phyloP scores from a whole-genome alignment of 495 filamentous ascomycete genomes.

The Aspergillus funiculosus region DNA sequence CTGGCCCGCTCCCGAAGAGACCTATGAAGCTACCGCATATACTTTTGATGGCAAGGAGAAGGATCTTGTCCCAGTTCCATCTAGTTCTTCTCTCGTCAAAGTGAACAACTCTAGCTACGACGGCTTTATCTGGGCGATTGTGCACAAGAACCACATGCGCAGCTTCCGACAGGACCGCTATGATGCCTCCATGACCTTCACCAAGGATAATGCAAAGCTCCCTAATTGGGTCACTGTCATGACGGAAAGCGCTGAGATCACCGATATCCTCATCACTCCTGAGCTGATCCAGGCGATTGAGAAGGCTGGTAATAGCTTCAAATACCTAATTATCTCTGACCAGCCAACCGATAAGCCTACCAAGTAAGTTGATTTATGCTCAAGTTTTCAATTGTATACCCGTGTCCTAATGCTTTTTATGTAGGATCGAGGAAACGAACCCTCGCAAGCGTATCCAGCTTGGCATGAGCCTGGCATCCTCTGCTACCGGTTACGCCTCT shows the following conservation, averaged over 20 bases:
- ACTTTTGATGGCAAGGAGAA: constrained; percentile 89
- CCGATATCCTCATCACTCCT: constrained; percentile 75
- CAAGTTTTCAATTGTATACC: too few species aligned
- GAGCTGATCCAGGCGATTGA: constrained; percentile 78
- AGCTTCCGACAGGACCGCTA: constrained; percentile 85
- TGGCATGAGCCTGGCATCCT: constrained; percentile 62
- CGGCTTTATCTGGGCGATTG: constrained; percentile 88
- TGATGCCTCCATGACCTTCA: constrained; percentile 85
- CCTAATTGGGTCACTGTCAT: constrained; percentile 92
- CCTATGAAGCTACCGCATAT: constrained; percentile 67
- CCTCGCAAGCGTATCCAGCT: constrained; percentile 85
- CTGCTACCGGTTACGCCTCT: constrained; percentile 50
- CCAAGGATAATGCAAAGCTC: constrained; percentile 83
- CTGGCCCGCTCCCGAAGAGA: constrained; percentile 60
- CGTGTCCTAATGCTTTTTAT: not conserved
- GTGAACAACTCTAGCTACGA: constrained; percentile 75
- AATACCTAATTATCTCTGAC: constrained; percentile 85
- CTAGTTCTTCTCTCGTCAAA: constrained; percentile 37
- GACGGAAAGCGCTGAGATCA: constrained; percentile 93
- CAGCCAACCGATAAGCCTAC: constrained; percentile 85
- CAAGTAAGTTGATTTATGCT: constrained; percentile 71
- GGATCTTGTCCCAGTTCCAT: constrained; percentile 61
- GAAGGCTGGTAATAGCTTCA: constrained; percentile 72
- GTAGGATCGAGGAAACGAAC: constrained; percentile 77
- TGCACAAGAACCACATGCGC: constrained; percentile 93